Percentiles rank a stretch among this genome's conserved stretches.
phyloP scores from a whole-genome alignment of 2,329 filamentous ascomycete species.

The Colletotrichum agaves region DNA sequence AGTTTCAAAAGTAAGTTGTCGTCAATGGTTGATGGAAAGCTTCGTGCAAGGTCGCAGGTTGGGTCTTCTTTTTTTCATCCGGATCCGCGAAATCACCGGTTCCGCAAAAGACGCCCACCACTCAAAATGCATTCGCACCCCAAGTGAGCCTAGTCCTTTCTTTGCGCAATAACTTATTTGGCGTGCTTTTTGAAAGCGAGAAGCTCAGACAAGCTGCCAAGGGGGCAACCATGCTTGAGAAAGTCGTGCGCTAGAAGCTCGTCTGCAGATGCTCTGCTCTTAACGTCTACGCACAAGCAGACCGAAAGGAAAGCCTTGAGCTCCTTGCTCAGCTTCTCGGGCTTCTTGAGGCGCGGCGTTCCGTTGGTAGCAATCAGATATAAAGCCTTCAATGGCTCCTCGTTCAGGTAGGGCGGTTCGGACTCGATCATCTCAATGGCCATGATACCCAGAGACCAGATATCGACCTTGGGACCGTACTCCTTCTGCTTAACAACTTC shows the following conservation, averaged over 20 bases:
- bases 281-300: constrained; percentile 96
- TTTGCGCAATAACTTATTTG: constrained; percentile 56
- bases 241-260: constrained; percentile 95
- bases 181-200: constrained; percentile 85
- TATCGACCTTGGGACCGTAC: constrained; percentile 97
- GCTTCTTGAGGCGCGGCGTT: constrained; percentile 96
- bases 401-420: constrained; percentile 96
- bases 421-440: constrained; percentile 99
- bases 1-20: constrained; percentile 33
- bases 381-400: constrained; percentile 95
- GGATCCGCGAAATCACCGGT: constrained; percentile 1
- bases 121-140: not conserved
- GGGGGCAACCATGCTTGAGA: constrained; percentile 87
- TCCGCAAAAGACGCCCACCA: constrained; percentile 11
- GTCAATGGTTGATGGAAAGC: constrained; percentile 10
- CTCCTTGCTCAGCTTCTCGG: constrained; percentile 97
- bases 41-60: constrained; percentile 9
- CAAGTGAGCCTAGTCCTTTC: not conserved
- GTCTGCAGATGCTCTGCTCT: constrained; percentile 89
- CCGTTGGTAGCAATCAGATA: constrained; percentile 99
- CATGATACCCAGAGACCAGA: constrained; percentile 99
- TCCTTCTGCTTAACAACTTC: constrained; percentile 99
- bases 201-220: constrained; percentile 85
- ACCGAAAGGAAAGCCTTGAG: constrained; percentile 97
- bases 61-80: not conserved